Conservation (phyloP, 2,329 filamentous ascomycete species). For the Rutstroemia sp. region DNA sequence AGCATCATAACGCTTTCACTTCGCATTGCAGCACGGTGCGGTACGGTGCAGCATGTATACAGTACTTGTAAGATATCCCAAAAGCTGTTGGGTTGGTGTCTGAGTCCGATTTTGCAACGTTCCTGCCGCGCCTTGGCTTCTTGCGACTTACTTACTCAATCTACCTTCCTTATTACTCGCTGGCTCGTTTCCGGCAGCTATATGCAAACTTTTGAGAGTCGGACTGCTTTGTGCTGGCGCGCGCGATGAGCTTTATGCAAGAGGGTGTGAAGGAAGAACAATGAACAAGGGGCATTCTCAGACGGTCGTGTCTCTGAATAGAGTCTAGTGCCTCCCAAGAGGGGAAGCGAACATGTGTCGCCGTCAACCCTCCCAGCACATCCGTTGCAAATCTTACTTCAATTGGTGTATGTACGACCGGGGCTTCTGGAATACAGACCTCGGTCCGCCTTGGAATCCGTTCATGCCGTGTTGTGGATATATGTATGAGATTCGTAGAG, state of each 20-base stretch:
- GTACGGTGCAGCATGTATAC: neutral
- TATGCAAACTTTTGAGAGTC: neutral
- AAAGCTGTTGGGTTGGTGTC: constrained; percentile 1
- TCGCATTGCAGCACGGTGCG: constrained; percentile 1
- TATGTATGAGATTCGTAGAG: neutral
- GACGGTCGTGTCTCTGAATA: constrained; percentile 2
- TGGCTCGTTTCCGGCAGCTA: neutral
- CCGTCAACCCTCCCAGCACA: neutral
- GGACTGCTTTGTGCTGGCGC: constrained; percentile 3
- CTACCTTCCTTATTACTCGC: constrained; percentile 1
- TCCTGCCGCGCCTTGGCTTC: constrained; percentile 1
- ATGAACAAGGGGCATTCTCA: constrained; percentile 2
- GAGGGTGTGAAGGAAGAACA: neutral
- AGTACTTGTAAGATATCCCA: neutral
- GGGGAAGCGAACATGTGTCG: constrained; percentile 3
- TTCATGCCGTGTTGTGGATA: constrained; percentile 1
- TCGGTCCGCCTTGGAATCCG: constrained; percentile 4
- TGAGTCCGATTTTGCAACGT: constrained; percentile 1
- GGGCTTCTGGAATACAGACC: neutral
- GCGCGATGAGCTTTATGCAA: constrained; percentile 6
- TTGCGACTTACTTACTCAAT: neutral
- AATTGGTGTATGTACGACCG: constrained; percentile 8
- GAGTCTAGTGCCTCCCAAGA: neutral
- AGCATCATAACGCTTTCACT: constrained; percentile 6
- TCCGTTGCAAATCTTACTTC: neutral